Evolutionary conservation across 108 stramenopile genomes (phyloP).

Genomic region (Skeletonema grethae): DNA sequence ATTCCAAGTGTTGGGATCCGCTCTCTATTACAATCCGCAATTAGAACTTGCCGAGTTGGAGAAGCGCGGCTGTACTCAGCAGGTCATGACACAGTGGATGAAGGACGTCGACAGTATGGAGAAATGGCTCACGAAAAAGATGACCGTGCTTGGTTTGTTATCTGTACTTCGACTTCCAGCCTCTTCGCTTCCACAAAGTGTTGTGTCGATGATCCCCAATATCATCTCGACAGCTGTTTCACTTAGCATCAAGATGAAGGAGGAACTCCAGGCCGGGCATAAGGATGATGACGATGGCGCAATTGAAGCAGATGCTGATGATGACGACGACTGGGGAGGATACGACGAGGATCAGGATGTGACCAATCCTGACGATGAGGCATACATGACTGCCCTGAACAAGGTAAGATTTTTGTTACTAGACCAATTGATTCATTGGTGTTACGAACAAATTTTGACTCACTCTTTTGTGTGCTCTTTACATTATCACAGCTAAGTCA

Average conservation of each 20-base stretch:
- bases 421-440: not conserved
- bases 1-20: constrained; percentile 86
- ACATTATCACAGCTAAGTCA: constrained; percentile 35
- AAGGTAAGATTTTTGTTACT: constrained; percentile 22
- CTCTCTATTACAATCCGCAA: constrained; percentile 89
- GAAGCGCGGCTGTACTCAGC: constrained; percentile 80
- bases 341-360: constrained; percentile 89
- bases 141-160: constrained; percentile 79
- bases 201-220: constrained; percentile 62
- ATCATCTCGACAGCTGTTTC: constrained; percentile 67
- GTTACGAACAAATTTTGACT: not conserved
- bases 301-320: constrained; percentile 49
- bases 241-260: constrained; percentile 69
- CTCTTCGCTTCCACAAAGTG: constrained; percentile 63
- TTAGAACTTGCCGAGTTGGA: constrained; percentile 85
- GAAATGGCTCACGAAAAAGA: constrained; percentile 73
- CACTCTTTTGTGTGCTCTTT: not conserved
- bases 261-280: constrained; percentile 63
- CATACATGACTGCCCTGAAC: constrained; percentile 79
- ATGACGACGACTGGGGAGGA: constrained; percentile 73
- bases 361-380: constrained; percentile 79
- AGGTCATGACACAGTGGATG: constrained; percentile 85
- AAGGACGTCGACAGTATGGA: constrained; percentile 67
- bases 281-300: constrained; percentile 50
- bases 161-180: constrained; percentile 72